Evolutionary conservation across 2,329 filamentous ascomycete species (phyloP).

Genomic region (Cladophialophora chaetospira): DNA sequence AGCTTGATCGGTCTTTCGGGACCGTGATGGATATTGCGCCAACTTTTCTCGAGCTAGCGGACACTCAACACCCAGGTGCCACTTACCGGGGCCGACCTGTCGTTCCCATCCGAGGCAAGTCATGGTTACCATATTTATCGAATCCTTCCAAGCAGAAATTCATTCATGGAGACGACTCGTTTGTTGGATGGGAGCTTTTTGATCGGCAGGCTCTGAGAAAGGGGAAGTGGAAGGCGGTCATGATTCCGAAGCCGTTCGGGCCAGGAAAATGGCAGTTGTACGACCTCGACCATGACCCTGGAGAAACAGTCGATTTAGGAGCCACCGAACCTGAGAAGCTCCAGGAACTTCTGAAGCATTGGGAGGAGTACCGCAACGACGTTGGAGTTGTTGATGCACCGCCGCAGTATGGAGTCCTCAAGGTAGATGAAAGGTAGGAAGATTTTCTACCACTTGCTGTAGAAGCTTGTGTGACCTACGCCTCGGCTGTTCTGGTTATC

Average conservation of each 20-base stretch:
- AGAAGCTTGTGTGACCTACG: too few species aligned
- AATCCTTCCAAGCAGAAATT: conserved; percentile 27
- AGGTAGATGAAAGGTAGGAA: conserved; percentile 1
- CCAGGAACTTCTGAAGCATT: conserved; percentile 53
- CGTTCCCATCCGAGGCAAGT: conserved; percentile 38
- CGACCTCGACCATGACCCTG: conserved; percentile 73
- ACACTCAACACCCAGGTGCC: conserved; percentile 37
- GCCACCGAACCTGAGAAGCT: conserved; percentile 46
- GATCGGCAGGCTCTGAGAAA: conserved; percentile 64
- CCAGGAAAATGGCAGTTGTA: conserved; percentile 65
- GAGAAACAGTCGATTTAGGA: conserved; percentile 73
- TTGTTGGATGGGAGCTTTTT: conserved; percentile 41
- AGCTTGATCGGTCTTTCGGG: conserved; percentile 37
- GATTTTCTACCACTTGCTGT: too few species aligned
- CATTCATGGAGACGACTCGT: conserved; percentile 35
- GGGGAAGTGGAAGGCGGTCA: conserved; percentile 86
- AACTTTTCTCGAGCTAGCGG: conserved; percentile 41
- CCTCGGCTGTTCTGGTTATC: too few species aligned
- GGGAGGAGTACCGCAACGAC: conserved; percentile 61
- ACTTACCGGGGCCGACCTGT: conserved; percentile 37
- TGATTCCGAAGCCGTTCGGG: conserved; percentile 67
- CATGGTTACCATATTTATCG: conserved; percentile 37
- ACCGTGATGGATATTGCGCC: conserved; percentile 44
- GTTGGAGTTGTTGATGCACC: conserved; percentile 49
- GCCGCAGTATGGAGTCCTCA: conserved; percentile 18